Percentiles rank a stretch among this genome's conserved stretches.
Conservation (phyloP, 202 grass and related monocot genomes). For the Digitaria exilis region DNA sequence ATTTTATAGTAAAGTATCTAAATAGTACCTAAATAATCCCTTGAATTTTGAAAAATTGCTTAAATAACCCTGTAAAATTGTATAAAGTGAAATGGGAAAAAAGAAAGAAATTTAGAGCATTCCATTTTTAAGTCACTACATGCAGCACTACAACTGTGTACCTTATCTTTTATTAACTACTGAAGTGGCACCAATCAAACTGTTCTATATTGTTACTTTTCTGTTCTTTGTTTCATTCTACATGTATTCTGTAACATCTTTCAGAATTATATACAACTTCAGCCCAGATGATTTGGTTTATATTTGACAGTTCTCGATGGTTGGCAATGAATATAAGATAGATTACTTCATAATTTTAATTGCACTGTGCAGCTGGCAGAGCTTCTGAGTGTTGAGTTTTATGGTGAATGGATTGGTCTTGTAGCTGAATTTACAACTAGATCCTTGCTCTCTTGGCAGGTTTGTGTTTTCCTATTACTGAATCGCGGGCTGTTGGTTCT, state of each 20-base stretch:
- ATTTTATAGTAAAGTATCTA: neutral
- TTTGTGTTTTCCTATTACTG: slow-evolving; percentile 56
- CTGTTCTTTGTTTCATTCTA: neutral
- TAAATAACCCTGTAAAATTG: neutral
- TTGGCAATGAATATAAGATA: neutral
- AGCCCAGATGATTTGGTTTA: slow-evolving; percentile 18
- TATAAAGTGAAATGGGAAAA: neutral
- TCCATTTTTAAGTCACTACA: neutral
- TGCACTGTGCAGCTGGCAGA: slow-evolving; percentile 78
- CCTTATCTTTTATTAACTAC: neutral
- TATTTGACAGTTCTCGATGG: slow-evolving; percentile 5
- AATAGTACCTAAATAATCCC: neutral
- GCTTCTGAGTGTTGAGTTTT: slow-evolving; percentile 90
- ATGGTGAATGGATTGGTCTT: slow-evolving; percentile 93
- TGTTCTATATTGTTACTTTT: slow-evolving; percentile 18
- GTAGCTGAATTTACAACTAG: slow-evolving; percentile 95
- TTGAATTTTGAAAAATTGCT: neutral
- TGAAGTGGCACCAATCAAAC: slow-evolving; percentile 19
- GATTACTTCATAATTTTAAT: slow-evolving; percentile 31
- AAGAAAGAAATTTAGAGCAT: neutral
- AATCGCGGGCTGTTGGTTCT: slow-evolving; percentile 24
- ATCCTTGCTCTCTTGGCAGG: slow-evolving; percentile 98
- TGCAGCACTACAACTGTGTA: neutral
- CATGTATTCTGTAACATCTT: neutral
- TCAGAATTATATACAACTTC: slow-evolving; percentile 5